Conservation (phyloP, 1,284 basidiomycete genomes). For the Cryptococcus maquisensis region DNA sequence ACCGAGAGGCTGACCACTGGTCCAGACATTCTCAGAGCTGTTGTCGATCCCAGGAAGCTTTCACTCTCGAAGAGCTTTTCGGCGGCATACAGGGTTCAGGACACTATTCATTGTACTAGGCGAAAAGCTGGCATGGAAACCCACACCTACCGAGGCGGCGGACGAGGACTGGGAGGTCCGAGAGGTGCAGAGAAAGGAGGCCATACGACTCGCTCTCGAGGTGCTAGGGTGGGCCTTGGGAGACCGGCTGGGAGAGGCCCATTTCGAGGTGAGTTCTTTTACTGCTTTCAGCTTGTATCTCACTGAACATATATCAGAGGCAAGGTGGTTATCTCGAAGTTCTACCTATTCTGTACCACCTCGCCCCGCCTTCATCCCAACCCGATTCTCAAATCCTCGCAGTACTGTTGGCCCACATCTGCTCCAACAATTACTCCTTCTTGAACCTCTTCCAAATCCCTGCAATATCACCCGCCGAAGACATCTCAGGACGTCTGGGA, state of each 20-base stretch:
- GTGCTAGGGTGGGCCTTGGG: conserved; percentile 35
- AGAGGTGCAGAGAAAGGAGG: conserved; percentile 43
- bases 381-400: conserved; percentile 27
- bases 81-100: conserved; percentile 31
- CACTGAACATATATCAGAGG: conserved; percentile 13
- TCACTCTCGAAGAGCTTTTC: conserved; percentile 26
- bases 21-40: conserved; percentile 39
- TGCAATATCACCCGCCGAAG: background rate
- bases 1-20: background rate
- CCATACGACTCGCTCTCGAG: conserved; percentile 35
- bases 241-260: conserved; percentile 23
- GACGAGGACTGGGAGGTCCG: conserved; percentile 36
- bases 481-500: conserved; percentile 13
- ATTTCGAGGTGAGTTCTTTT: conserved; percentile 31
- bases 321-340: conserved; percentile 29
- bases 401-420: conserved; percentile 36
- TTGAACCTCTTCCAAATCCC: conserved; percentile 22
- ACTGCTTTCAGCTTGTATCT: background rate
- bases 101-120: conserved; percentile 20
- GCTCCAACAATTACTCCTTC: conserved; percentile 41
- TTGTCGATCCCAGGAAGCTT: conserved; percentile 20
- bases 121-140: conserved; percentile 22
- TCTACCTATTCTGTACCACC: conserved; percentile 15
- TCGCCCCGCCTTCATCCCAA: conserved; percentile 7
- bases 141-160: background rate